Evolutionary conservation across 1,284 basidiomycete species (phyloP), one percentile per base, ranked within the genome.

Genomic region (Vanrija pseudolonga): DNA sequence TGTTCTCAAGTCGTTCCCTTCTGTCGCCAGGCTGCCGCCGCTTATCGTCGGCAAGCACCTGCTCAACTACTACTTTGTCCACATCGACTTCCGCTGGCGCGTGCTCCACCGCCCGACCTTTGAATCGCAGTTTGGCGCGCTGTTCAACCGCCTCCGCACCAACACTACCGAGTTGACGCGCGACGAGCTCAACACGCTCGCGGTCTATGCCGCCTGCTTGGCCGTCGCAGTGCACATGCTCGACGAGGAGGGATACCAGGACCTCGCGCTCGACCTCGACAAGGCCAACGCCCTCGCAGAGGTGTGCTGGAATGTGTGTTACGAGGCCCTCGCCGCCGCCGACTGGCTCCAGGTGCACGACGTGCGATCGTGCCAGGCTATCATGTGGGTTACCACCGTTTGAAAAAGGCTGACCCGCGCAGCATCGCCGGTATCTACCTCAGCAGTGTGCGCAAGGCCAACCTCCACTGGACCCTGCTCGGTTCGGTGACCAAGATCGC

Each of bases 341-440:
- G 63, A 65, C 39, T 65, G 63, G 63, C 63, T 65, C 61, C 63
- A 65, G 48, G 55, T 61, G 23, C 63, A 65, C 54, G 55, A 56
- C n/a, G 60, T 65, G 12, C 56, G 57, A 14, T 53, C 51, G 19
- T 49, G 57, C 23, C 63, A 65, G 51, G 54, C 63, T 1, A 57
- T 65, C 32, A 61, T 65, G 61, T 63, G 50, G 54, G 58, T 47
- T n/a, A 6, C n/a, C n/a, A 20, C 1, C 4, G 5, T 14, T 28
- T 1, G 11, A 39, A 18, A 18, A 18, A 15, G 26, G n/a, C 39
- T 40, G n/a, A 40, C 39, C 39, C 39, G 12, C 32, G 14, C 43
- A 63, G 61, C 41, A 58, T 65, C 23, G 58, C 60, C 0, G 61
- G 63, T 4, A 54, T 60, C 40, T 65, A 61, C 41, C 51, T 65